Evolutionary conservation across 1,139 yeast species (phyloP), one percentile per base, ranked within the genome.

Genomic region (Debaryomyces nepalensis): DNA sequence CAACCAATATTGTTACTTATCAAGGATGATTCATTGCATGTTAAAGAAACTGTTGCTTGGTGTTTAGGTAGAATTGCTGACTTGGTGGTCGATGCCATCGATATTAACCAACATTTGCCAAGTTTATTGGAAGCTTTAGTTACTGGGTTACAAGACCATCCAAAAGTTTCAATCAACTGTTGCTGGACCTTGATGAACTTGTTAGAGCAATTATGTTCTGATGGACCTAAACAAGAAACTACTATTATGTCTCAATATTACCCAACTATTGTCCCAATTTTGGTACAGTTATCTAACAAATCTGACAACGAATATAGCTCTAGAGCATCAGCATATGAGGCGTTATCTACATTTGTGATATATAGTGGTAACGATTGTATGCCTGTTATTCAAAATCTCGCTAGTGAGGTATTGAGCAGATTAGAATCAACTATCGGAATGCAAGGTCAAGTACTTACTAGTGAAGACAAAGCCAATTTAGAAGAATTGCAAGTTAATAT

Each of bases 31-130:
- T 71, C 78, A 26, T 71, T 89, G 49, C 97, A 89, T 61, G 99
- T 93, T 12, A 87, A 89, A 64, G 99, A 93, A 61, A 91, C 99
- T 0, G 97, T 91, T 34, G 96, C 98, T 6, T 93, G 99, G 99
- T 93, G 98, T 68, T 75, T 93, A 47, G 99, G 99, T 45, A 82
- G 97, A 67, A 88, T 93, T 55, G 95, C 98, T 9, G 98, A 93
- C 59, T 69, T 85, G 47, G 93, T 85, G 35, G 79, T 88, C 49
- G 87, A 81, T 46, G 91, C 95, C 4, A 82, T 91, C 49, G 86
- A 85, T 53, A 63, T 79, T 21, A 73, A 78, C 41, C 66, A 68
- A 5, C 85, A 84, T 59, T 73, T 93, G 51, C 87, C 90, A 26
- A 73, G 72, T 35, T 81, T 93, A 42, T 69, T 93, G 47, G 75